Evolutionary conservation across 139 green algal species (phyloP).

Genomic region (Axilococcus clingmanii): DNA sequence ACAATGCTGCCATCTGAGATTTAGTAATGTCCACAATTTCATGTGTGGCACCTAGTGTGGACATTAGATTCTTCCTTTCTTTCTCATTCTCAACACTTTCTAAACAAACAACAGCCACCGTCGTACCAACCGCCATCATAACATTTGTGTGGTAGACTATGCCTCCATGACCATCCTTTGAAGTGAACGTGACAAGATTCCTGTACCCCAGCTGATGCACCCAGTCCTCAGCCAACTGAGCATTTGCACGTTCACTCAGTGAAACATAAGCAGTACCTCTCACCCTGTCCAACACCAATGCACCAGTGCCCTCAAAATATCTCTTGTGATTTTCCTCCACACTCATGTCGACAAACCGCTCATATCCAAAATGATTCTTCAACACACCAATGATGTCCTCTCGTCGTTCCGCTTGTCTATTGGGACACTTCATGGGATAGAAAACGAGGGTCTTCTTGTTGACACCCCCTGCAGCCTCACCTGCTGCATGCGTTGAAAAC

Average conservation of each 20-base stretch:
- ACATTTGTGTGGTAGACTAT: conserved; percentile 96
- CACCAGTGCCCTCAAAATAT: conserved; percentile 84
- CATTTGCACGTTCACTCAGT: conserved; percentile 72
- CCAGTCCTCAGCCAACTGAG: conserved; percentile 51
- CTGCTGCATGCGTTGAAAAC: conserved; percentile 57
- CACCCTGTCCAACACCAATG: conserved; percentile 81
- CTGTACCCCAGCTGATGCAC: conserved; percentile 56
- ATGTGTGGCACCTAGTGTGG: conserved; percentile 34
- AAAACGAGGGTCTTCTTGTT: conserved; percentile 60
- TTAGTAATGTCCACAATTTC: conserved; percentile 78
- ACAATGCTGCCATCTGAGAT: conserved; percentile 79
- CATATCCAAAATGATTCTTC: conserved; percentile 36
- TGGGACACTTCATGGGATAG: conserved; percentile 91
- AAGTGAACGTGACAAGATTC: conserved; percentile 39
- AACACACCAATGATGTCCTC: conserved; percentile 63
- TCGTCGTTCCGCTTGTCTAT: conserved; percentile 63
- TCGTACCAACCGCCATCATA: conserved; percentile 87
- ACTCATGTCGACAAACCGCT: conserved; percentile 51
- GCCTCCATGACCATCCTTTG: conserved; percentile 35
- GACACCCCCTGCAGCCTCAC: conserved; percentile 39
- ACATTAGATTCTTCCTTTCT: conserved; percentile 59
- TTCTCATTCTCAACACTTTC: conserved; percentile 60
- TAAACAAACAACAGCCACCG: conserved; percentile 81
- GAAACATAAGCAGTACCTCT: conserved; percentile 84
- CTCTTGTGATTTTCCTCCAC: conserved; percentile 30